These are phyloP conservation scores for Pseudoneurospora amorphoporcata DNA, from an alignment of 495 filamentous ascomycete genomes.

Conservation along the genomic window DNA sequence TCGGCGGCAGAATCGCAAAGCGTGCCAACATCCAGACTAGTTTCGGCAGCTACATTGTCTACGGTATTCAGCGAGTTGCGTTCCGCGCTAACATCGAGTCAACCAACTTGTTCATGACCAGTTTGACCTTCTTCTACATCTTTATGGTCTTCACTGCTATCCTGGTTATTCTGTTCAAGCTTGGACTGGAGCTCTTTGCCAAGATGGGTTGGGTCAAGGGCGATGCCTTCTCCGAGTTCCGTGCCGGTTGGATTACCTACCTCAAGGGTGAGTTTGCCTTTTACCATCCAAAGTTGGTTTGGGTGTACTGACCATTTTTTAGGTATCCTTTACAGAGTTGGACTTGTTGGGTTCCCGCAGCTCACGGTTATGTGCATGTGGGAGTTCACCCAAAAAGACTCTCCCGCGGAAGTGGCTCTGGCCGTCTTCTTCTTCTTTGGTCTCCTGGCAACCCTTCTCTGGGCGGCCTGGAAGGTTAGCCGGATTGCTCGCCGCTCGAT, in stretches of 20 bases:
- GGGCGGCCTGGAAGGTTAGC: slow-evolving; percentile 84
- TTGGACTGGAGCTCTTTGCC: slow-evolving; percentile 57
- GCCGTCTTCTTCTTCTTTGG: slow-evolving; percentile 85
- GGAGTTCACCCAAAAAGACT: slow-evolving; percentile 85
- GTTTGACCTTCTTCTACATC: slow-evolving; percentile 78
- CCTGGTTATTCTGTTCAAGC: slow-evolving; percentile 71
- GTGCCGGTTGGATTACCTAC: slow-evolving; percentile 61
- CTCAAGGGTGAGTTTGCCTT: slow-evolving; percentile 18
- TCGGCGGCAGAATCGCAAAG: slow-evolving; percentile 28
- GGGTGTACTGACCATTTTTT: slow-evolving; percentile 28
- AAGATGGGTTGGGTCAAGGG: slow-evolving; percentile 69
- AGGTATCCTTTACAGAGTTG: slow-evolving; percentile 83
- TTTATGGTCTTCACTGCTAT: slow-evolving; percentile 64
- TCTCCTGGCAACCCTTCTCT: slow-evolving; percentile 68
- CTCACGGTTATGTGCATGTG: slow-evolving; percentile 87
- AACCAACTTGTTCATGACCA: slow-evolving; percentile 92
- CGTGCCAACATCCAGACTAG: slow-evolving; percentile 36
- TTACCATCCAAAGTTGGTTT: neutral
- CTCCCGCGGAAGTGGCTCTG: slow-evolving; percentile 75
- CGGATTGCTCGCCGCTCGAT: slow-evolving; percentile 80
- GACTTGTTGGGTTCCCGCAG: slow-evolving; percentile 89
- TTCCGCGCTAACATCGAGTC: slow-evolving; percentile 77
- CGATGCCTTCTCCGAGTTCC: slow-evolving; percentile 89
- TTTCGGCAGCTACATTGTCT: slow-evolving; percentile 54
- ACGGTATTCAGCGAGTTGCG: slow-evolving; percentile 81